Evolutionary conservation across 2,329 filamentous ascomycete genomes (phyloP), one percentile per base, ranked within the genome.

Genomic region (Septoria petroselini): DNA sequence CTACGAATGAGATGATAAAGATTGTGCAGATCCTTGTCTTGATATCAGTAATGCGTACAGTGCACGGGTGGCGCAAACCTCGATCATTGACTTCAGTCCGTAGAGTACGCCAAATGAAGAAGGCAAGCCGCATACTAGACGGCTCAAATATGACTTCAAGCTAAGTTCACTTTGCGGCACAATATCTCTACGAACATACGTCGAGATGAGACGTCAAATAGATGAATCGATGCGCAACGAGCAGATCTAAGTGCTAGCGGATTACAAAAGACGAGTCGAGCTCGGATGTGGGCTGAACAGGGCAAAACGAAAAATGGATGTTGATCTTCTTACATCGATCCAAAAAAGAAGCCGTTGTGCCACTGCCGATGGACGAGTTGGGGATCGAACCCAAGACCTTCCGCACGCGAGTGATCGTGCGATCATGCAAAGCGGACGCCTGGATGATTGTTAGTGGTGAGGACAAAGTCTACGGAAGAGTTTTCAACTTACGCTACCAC

Each of bases 341-440:
- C 30, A 27, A 27, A 27, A 27, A 9, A 27, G 23, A 27, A 27
- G 23, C n/a, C n/a, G n/a, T n/a, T n/a, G n/a, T n/a, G n/a, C n/a
- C n/a, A n/a, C n/a, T n/a, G n/a, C n/a, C n/a, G n/a, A n/a, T 29
- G 38, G 38, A 41, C 41, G 18, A 44, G 41, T 35, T 23, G 43
- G 43, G 43, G 34, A 39, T 46, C 43, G 43, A 46, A 46, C 43
- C 43, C 43, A 29, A 46, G 43, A 46, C 43, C 43, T 46, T 34
- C 30, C 43, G 43, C 43, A 46, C 33, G 18, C 30, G 33, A 18
- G 8, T 12, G 33, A 46, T 25, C 31, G 1, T 37, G 3, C 3
- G 33, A 23, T 46, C 23, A 31, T 46, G 43, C 43, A 46, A 46
- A 46, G 43, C 43, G 43, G 30, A 34, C 43, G 43, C 37, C 37